phyloP scores from a whole-genome alignment of 2,329 filamentous ascomycete species.

The Penicillium decumbens region DNA sequence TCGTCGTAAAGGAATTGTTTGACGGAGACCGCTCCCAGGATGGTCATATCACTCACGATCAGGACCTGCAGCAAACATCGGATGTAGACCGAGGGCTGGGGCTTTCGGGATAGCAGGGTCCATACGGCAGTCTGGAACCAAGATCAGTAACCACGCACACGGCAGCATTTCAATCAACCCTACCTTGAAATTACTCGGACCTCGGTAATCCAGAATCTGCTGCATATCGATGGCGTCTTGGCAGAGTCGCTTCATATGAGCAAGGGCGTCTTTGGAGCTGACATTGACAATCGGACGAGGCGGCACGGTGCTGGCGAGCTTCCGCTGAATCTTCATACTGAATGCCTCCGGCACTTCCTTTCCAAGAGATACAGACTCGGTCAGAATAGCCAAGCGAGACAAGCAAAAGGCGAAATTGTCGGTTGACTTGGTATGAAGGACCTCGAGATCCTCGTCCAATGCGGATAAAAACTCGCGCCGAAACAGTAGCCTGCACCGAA shows the following conservation, averaged over 20 bases:
- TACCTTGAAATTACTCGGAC: conserved; percentile 67
- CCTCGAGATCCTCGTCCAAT: conserved; percentile 36
- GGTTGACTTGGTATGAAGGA: conserved; percentile 29
- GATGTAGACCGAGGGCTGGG: conserved; percentile 77
- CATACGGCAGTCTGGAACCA: conserved; percentile 62
- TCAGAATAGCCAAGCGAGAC: conserved; percentile 51
- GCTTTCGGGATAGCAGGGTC: conserved; percentile 70
- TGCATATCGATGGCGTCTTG: conserved; percentile 66
- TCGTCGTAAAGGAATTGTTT: conserved; percentile 76
- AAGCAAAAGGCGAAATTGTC: conserved; percentile 33
- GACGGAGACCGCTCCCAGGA: conserved; percentile 64
- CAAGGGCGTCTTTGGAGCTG: conserved; percentile 65
- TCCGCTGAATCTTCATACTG: conserved; percentile 84
- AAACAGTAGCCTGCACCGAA: conserved; percentile 62
- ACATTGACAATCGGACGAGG: conserved; percentile 82
- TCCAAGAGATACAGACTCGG: conserved; percentile 58
- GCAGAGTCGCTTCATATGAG: conserved; percentile 65
- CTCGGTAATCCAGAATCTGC: conserved; percentile 62
- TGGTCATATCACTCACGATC: conserved; percentile 66
- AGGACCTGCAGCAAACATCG: conserved; percentile 73
- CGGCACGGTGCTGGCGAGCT: conserved; percentile 86
- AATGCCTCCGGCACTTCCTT: conserved; percentile 71
- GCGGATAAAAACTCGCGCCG: conserved; percentile 50
- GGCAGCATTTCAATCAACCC: conserved; percentile 16
- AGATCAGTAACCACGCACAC: conserved; percentile 4